These are phyloP conservation scores for Chondrus crispus DNA, from an alignment of 23 red algal genomes.

Conservation along the genomic window DNA sequence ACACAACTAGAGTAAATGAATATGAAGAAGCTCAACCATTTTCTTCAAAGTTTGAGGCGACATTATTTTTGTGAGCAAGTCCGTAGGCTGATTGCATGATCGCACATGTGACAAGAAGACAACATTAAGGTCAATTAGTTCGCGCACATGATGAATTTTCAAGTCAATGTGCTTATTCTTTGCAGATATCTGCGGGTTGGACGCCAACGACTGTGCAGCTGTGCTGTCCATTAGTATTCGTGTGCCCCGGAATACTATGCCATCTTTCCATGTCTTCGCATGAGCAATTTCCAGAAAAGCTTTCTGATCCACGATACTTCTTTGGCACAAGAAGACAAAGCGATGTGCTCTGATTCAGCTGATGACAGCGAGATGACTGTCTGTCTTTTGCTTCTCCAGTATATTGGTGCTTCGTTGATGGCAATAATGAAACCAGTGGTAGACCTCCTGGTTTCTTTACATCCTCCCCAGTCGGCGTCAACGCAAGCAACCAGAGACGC, in stretches of 20 bases:
- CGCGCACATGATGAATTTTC: constrained; percentile 23
- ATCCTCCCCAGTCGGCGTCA: constrained; percentile 25
- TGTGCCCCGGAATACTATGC: background rate
- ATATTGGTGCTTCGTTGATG: constrained; percentile 25
- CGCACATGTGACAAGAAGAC: too few relatives aligned
- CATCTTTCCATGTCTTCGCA: background rate
- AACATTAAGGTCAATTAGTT: too few relatives aligned
- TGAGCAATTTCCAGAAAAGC: background rate
- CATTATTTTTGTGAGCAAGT: too few relatives aligned
- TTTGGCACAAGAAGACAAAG: constrained; percentile 11
- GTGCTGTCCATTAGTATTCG: background rate
- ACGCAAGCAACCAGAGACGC: background rate
- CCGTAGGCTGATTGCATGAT: too few relatives aligned
- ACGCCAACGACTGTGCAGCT: background rate
- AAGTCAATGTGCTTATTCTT: constrained; percentile 14
- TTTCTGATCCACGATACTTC: background rate
- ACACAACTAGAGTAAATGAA: too few relatives aligned
- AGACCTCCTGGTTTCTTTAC: constrained; percentile 23
- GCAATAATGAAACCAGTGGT: constrained; percentile 22
- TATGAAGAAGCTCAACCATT: too few relatives aligned
- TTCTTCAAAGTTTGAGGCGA: too few relatives aligned
- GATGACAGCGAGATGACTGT: background rate
- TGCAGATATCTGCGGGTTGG: background rate
- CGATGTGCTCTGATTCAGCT: constrained; percentile 27
- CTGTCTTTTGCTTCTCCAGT: background rate